These are phyloP conservation scores for Puccinellia tenuiflora DNA, from an alignment of 176 grass and related monocot species.

Conservation along the genomic window DNA sequence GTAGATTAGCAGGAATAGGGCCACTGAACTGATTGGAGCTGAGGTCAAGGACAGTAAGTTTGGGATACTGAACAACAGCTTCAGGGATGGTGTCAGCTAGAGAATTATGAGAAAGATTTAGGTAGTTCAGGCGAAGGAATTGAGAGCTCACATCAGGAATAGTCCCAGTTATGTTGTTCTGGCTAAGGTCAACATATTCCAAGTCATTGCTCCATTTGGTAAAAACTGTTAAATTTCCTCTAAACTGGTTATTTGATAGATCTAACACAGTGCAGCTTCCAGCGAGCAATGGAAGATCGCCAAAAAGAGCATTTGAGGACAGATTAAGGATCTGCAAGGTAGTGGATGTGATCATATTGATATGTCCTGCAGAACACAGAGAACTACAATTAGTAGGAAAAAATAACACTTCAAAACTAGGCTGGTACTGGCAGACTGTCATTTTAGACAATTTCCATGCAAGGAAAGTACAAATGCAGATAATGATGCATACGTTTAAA, in stretches of 20 bases:
- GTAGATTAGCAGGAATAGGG: conserved; percentile 49
- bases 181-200: conserved; percentile 88
- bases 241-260: conserved; percentile 89
- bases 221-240: conserved; percentile 77
- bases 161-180: conserved; percentile 67
- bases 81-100: conserved; percentile 54
- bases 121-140: conserved; percentile 80
- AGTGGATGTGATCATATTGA: conserved; percentile 99
- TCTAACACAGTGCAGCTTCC: conserved; percentile 88
- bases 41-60: conserved; percentile 80
- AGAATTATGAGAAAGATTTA: conserved; percentile 84
- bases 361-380: conserved; percentile 62
- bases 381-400: conserved; percentile 10
- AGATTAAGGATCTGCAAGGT: conserved; percentile 82
- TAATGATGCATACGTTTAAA: not conserved
- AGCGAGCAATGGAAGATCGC: conserved; percentile 77
- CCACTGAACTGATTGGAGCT: conserved; percentile 77
- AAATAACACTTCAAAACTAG: not conserved
- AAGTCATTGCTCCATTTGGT: conserved; percentile 84
- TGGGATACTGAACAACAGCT: conserved; percentile 73
- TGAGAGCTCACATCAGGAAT: conserved; percentile 77
- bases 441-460: not conserved
- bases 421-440: not conserved
- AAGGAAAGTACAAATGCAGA: not conserved
- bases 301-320: conserved; percentile 86